Evolutionary conservation across 352 stramenopile genomes (phyloP).

Genomic region (Thraustochytrium sp.): DNA sequence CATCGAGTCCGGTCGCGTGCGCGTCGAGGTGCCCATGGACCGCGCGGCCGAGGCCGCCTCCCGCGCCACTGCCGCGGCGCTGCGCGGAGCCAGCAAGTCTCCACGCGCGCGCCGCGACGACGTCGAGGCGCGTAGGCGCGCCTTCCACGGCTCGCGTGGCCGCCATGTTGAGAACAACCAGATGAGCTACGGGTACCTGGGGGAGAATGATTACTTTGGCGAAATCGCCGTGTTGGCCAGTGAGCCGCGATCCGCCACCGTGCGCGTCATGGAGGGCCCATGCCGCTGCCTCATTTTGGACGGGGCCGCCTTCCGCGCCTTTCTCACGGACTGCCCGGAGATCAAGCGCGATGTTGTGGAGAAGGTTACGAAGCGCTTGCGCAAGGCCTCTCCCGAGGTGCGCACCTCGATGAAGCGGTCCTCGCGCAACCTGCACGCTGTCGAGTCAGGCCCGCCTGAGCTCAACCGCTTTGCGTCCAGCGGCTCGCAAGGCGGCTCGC

Average conservation of each 20-base stretch:
- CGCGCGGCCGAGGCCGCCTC: neutral
- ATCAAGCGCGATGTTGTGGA: constrained; percentile 35
- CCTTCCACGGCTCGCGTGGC: neutral
- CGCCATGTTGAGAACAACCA: neutral
- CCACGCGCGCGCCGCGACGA: neutral
- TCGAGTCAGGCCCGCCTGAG: no score
- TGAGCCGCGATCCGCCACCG: constrained; percentile 12
- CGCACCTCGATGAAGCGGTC: neutral
- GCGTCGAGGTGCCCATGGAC: neutral
- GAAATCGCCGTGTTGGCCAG: constrained; percentile 20
- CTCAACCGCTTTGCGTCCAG: no score
- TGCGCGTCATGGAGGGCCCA: constrained; percentile 9
- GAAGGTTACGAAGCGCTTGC: constrained; percentile 25
- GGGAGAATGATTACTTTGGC: constrained; percentile 35
- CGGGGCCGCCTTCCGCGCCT: constrained; percentile 16
- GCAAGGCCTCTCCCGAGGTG: neutral
- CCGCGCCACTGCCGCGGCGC: neutral
- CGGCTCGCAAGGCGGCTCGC: no score
- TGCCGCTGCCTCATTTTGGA: constrained; percentile 29
- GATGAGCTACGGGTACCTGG: neutral
- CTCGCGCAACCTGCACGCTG: neutral
- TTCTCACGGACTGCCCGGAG: constrained; percentile 12
- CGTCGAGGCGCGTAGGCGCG: neutral
- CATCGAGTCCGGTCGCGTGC: constrained; percentile 1
- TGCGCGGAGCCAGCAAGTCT: neutral